phyloP scores from a whole-genome alignment of 192 early-diverging fungal genomes.

The Gamsiella multidivaricata region DNA sequence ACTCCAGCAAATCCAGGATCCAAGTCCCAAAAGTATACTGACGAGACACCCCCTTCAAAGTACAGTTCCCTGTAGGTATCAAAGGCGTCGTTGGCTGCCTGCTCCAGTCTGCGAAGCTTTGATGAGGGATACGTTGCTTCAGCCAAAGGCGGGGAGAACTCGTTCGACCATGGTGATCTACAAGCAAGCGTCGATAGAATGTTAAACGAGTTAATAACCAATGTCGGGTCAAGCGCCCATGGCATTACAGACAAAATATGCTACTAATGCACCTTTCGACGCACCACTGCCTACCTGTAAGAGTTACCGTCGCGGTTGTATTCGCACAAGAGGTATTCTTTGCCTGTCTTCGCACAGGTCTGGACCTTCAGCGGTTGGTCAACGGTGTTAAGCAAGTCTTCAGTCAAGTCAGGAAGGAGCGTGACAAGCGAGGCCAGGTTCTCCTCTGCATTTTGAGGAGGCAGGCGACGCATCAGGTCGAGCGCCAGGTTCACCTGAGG shows the following conservation, averaged over 20 bases:
- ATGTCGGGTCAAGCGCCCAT: no score
- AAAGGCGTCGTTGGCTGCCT: constrained; percentile 95
- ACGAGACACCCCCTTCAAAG: constrained; percentile 95
- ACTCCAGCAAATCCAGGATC: constrained; percentile 91
- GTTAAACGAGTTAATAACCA: no score
- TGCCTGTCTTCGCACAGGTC: constrained; percentile 75
- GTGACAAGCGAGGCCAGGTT: constrained; percentile 87
- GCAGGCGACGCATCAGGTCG: constrained; percentile 97
- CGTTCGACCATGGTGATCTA: constrained; percentile 97
- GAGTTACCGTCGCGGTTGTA: constrained; percentile 98
- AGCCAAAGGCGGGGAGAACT: constrained; percentile 87
- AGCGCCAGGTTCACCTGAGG: constrained; percentile 87
- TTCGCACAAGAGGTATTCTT: constrained; percentile 91
- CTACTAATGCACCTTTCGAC: not conserved
- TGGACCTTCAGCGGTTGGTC: constrained; percentile 92
- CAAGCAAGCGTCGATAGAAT: no score
- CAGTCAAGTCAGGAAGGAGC: constrained; percentile 85
- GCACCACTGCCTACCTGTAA: constrained; percentile 69
- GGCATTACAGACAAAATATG: no score
- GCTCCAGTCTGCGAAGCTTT: constrained; percentile 88
- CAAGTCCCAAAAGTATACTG: constrained; percentile 96
- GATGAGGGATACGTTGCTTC: constrained; percentile 85
- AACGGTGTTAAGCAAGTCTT: constrained; percentile 90
- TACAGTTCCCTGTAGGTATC: constrained; percentile 96
- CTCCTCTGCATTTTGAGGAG: constrained; percentile 90